Base-by-base conservation (phyloP, 305 asterid species). In the Fraxinus sp. region DNA sequence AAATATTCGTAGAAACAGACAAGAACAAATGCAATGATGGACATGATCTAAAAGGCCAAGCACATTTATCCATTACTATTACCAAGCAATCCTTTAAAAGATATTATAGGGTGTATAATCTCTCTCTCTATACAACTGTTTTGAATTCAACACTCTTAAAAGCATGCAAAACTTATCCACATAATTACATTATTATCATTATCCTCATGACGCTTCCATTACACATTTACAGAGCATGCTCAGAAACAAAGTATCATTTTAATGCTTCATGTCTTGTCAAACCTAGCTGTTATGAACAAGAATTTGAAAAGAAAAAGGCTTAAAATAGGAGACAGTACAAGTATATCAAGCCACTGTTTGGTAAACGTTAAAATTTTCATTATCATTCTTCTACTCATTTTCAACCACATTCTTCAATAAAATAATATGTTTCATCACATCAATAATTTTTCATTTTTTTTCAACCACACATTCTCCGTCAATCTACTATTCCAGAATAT, bases 221-320 rank as follows among this genome's bases (percentile, higher is more conserved):
- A 3, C 18, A 62, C 22, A 59, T 62, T 55, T 64, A 70, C 77
- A 70, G 75, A 78, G 77, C 83, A 78, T 85, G 85, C 81, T 78
- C 81, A 11, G 80, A 35, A 59, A 62, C 77, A 55, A 75, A 66
- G 33, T 33, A 7, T 5, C 49, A 33, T 78, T 33, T 28, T 66
- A 66, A 66, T 78, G 74, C 28, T 75, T 73, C 37, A 55, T 84
- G 88, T 84, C 86, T 73, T 86, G 81, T 86, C 87, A 77, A 88
- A 83, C 46, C 79, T 85, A 86, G 91, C 91, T 88, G 88, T 83
- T 72, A 81, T 76, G 83, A 83, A 86, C 85, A 80, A 71, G 55
- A 78, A 30, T 59, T 66, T 20, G 55, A 64, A 76, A 52, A 33
- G 72, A 79, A 59, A 68, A 79, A 37, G 52, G 72, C 71, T 46